A percentile compares a stretch with the other conserved stretches of the same genome.
These are phyloP conservation scores for Polyporus tsugae DNA, from an alignment of 1,284 basidiomycete species.

Conservation along the genomic window DNA sequence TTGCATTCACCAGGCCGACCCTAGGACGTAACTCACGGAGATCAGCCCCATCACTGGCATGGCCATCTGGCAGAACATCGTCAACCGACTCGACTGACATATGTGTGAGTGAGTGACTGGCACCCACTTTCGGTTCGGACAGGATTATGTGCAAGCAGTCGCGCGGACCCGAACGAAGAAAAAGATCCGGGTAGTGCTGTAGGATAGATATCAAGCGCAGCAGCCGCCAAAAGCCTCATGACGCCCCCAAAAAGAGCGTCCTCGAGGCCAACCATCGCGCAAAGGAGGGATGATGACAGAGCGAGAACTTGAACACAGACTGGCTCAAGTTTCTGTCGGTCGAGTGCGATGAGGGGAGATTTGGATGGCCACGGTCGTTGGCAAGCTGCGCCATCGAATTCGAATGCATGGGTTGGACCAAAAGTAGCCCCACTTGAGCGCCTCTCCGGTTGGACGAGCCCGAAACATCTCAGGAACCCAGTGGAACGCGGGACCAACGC, in stretches of 20 bases:
- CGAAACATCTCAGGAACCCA: not conserved
- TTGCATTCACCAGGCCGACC: too few relatives aligned
- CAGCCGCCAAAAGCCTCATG: not conserved
- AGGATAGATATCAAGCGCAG: not conserved
- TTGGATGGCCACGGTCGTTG: not conserved
- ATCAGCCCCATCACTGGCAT: too few relatives aligned
- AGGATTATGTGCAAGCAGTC: not conserved
- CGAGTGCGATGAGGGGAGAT: not conserved
- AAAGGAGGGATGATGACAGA: not conserved
- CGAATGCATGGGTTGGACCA: not conserved
- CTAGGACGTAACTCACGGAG: too few relatives aligned
- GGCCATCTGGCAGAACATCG: too few relatives aligned
- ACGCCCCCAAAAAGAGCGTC: not conserved
- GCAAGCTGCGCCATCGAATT: conserved; percentile 6
- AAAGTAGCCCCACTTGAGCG: not conserved
- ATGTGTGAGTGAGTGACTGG: not conserved
- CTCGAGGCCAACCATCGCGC: not conserved
- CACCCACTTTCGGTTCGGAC: not conserved
- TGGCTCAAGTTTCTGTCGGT: too few relatives aligned
- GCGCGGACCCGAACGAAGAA: not conserved
- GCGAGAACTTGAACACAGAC: too few relatives aligned
- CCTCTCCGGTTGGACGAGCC: not conserved
- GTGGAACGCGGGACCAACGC: not conserved
- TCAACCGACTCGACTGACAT: not conserved
- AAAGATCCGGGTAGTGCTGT: not conserved